A percentile compares a stretch with the other conserved stretches of the same genome.
Conservation (phyloP, 345 rosid genomes). For the Lepidium sativum region DNA sequence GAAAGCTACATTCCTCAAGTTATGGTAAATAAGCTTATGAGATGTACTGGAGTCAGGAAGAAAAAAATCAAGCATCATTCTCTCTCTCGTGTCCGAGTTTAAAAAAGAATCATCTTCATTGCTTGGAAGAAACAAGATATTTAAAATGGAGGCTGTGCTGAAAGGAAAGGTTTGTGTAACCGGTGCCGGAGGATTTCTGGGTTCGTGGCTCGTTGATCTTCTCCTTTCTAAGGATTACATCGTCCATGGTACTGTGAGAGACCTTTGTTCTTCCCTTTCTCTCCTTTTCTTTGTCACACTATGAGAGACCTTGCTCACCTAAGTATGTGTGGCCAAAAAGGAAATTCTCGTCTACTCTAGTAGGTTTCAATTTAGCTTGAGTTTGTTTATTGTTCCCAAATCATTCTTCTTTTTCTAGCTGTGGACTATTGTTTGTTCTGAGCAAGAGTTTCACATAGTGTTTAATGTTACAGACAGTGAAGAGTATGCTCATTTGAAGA, state of each 20-base stretch:
- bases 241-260: conserved; percentile 60
- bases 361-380: no score
- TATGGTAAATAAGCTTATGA: no score
- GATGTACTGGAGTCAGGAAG: no score
- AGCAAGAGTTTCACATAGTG: background rate
- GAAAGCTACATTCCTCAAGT: no score
- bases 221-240: conserved; percentile 45
- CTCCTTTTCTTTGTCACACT: background rate
- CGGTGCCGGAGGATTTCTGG: conserved; percentile 67
- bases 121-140: background rate
- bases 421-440: background rate
- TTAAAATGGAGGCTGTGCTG: conserved; percentile 20
- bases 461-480: conserved; percentile 28
- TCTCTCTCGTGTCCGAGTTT: background rate
- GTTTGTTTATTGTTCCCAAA: background rate
- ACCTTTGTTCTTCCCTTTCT: conserved; percentile 38
- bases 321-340: background rate
- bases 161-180: conserved; percentile 50
- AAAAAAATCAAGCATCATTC: no score
- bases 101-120: no score
- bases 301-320: background rate
- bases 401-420: background rate
- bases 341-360: no score
- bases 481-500: conserved; percentile 45
- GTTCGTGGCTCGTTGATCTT: conserved; percentile 55